phyloP scores from a whole-genome alignment of 1,139 yeast genomes.

The Taphrina populina region DNA sequence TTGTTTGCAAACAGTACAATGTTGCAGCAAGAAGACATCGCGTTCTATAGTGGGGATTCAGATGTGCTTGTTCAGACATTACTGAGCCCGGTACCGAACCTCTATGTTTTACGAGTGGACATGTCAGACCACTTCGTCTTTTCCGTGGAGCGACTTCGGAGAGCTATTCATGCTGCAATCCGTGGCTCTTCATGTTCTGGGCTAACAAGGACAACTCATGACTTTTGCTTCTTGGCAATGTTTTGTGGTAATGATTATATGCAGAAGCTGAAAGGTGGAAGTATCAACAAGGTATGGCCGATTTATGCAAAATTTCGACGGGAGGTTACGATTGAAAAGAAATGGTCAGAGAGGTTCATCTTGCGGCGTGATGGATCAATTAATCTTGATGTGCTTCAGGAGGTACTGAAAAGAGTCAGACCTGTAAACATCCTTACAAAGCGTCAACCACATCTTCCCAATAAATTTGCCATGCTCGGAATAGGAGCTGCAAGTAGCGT shows the following conservation, averaged over 20 bases:
- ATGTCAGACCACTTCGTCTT: background rate
- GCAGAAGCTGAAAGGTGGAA: constrained; percentile 17
- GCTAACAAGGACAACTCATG: constrained; percentile 1
- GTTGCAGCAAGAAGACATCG: constrained; percentile 1
- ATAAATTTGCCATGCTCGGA: constrained; percentile 3
- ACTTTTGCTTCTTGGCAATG: constrained; percentile 13
- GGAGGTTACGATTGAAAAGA: background rate
- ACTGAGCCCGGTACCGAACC: constrained; percentile 2
- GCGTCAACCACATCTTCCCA: constrained; percentile 7
- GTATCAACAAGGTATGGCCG: constrained; percentile 26
- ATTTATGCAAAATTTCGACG: constrained; percentile 12
- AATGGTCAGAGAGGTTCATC: constrained; percentile 4
- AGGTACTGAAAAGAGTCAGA: constrained; percentile 16
- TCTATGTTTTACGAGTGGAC: constrained; percentile 18
- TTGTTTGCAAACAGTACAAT: background rate
- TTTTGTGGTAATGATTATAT: constrained; percentile 27
- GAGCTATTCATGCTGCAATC: background rate
- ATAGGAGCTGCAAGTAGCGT: too few species aligned
- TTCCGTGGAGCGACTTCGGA: constrained; percentile 7
- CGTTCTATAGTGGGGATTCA: constrained; percentile 27
- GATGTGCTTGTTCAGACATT: constrained; percentile 27
- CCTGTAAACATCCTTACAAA: constrained; percentile 2
- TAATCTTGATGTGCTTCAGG: constrained; percentile 17
- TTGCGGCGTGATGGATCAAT: background rate
- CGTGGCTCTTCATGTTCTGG: background rate